phyloP scores from a whole-genome alignment of 257 asterid genomes.

The Jacaranda copaia region DNA sequence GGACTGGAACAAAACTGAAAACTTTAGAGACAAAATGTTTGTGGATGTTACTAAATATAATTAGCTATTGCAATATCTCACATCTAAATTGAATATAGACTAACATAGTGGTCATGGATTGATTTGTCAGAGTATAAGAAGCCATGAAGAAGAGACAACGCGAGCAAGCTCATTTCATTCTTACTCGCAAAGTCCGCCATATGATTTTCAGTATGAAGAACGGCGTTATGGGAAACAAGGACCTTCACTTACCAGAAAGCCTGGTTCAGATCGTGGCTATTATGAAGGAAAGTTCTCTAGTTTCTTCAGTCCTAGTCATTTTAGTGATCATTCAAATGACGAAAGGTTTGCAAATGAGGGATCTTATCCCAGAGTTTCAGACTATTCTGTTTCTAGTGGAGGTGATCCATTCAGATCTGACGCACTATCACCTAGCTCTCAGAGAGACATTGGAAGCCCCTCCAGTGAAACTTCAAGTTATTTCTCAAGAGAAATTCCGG shows the following conservation, averaged over 20 bases:
- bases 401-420: conserved; percentile 65
- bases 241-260: conserved; percentile 69
- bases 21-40: conserved; percentile 24
- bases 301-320: conserved; percentile 74
- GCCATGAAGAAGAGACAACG: conserved; percentile 68
- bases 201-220: conserved; percentile 92
- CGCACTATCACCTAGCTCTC: conserved; percentile 58
- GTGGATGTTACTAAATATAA: conserved; percentile 30
- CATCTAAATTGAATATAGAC: conserved; percentile 32
- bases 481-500: conserved; percentile 49
- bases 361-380: conserved; percentile 62
- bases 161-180: conserved; percentile 92
- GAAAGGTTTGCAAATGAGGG: conserved; percentile 66
- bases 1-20: conserved; percentile 27
- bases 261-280: conserved; percentile 82
- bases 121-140: conserved; percentile 58
- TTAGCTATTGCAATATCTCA: conserved; percentile 24
- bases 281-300: conserved; percentile 70
- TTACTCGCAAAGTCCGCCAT: conserved; percentile 89
- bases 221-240: conserved; percentile 76
- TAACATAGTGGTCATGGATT: conserved; percentile 39
- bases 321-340: conserved; percentile 59
- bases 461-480: conserved; percentile 57
- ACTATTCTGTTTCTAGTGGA: conserved; percentile 61
- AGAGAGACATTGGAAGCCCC: conserved; percentile 70